Evolutionary conservation across 176 grass and related monocot genomes (phyloP), one percentile per base, ranked within the genome.

Genomic region (Leersia perrieri): DNA sequence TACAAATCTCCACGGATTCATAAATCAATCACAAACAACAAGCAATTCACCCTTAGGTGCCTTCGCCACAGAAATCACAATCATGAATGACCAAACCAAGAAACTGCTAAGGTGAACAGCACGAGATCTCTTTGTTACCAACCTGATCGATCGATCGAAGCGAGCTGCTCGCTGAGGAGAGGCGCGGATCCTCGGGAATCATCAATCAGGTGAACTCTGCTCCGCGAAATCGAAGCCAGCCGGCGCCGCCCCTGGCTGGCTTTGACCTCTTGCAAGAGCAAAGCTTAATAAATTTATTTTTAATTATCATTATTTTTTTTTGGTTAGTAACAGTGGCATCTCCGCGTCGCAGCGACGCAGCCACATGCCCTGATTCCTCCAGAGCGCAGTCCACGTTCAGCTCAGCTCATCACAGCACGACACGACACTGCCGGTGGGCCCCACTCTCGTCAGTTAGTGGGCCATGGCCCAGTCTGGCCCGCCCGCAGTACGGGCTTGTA

Each of bases 81-180:
- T 36, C 30, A 62, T 10, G 53, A 57, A 10, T 9, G 23, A 57
- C 5, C 14, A 25, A 38, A 9, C 11, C 11, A 40, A 27, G 25
- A 83, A 75, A 45, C 16, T 29, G 14, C 36, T n/a, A n/a, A 63
- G 42, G 58, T n/a, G 23, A 22, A 40, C 20, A 20, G 51, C 22
- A 58, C 22, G 66, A 32, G 83, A 85, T 79, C 75, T 22, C 39
- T 44, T 20, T 6, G 22, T 49, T 76, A 78, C 83, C 63, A 68
- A 78, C 83, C 83, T 79, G 83, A 41, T 29, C 11, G 25, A 23
- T n/a, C n/a, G 62, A 58, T 11, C n/a, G n/a, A n/a, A n/a, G n/a
- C n/a, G 53, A 75, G 25, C 39, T 15, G 35, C 9, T 11, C 15
- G 15, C 10, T 28, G 28, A 33, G 2, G n/a, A 74, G 60, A 13